Evolutionary conservation across 495 filamentous ascomycete species (phyloP).

Genomic region (Thermothielavioides terrestris): DNA sequence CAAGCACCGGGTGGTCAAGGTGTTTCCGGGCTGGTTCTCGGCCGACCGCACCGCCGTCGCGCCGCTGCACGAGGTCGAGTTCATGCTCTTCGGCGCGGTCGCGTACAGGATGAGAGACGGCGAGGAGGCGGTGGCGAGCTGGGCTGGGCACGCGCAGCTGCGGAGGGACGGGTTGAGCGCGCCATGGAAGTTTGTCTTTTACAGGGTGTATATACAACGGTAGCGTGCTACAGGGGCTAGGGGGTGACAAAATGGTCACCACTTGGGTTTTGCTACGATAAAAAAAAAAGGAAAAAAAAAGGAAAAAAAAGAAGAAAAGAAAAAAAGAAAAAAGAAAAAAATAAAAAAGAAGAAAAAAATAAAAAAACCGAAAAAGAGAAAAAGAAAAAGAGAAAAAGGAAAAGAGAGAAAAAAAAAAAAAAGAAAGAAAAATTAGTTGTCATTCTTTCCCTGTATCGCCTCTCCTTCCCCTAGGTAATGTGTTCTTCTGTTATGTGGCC

Average conservation of each 20-base stretch:
- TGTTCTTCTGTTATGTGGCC: conserved; percentile 5
- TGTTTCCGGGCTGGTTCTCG: conserved; percentile 26
- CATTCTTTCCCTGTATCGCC: not conserved
- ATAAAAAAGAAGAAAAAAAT: too few relatives aligned
- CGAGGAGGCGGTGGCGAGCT: conserved; percentile 7
- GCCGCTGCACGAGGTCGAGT: conserved; percentile 17
- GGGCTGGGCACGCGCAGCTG: conserved; percentile 19
- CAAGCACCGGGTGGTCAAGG: conserved; percentile 23
- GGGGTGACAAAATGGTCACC: too few relatives aligned
- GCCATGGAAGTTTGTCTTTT: conserved; percentile 18
- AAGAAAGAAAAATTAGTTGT: too few relatives aligned
- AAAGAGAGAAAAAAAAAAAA: too few relatives aligned
- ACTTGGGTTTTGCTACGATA: too few relatives aligned
- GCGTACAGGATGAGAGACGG: conserved; percentile 14
- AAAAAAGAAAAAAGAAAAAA: too few relatives aligned
- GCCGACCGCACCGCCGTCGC: not conserved
- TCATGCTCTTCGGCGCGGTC: conserved; percentile 29
- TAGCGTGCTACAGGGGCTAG: too few relatives aligned
- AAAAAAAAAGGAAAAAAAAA: too few relatives aligned
- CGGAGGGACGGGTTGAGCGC: conserved; percentile 7
- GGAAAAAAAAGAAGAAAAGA: too few relatives aligned
- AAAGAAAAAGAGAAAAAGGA: too few relatives aligned
- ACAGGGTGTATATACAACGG: conserved; percentile 24
- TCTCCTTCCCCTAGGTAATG: not conserved
- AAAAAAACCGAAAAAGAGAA: too few relatives aligned